Evolutionary conservation across 345 rosid species (phyloP).

Genomic region (Linum trigynum): DNA sequence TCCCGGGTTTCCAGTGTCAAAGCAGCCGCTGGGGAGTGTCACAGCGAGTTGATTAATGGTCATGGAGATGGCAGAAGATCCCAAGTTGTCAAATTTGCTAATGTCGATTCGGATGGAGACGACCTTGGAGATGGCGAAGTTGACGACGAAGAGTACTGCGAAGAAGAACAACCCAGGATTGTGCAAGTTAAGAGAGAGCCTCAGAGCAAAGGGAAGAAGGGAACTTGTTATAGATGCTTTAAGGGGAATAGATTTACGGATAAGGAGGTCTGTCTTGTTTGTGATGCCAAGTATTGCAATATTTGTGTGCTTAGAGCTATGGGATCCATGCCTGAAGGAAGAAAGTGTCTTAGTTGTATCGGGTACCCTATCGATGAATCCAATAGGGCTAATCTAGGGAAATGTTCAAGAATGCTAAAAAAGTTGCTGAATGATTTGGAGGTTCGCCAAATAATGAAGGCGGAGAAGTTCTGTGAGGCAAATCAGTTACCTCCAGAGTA

Average conservation of each 20-base stretch:
- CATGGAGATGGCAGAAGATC: slow-evolving; percentile 39
- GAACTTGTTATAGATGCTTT: slow-evolving; percentile 78
- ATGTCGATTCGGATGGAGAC: slow-evolving; percentile 53
- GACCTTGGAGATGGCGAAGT: slow-evolving; percentile 19
- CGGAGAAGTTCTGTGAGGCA: slow-evolving; percentile 83
- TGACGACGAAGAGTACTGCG: slow-evolving; percentile 27
- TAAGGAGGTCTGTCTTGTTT: slow-evolving; percentile 92
- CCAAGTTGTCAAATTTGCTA: slow-evolving; percentile 63
- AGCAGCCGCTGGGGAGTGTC: slow-evolving; percentile 38
- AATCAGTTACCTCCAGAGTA: slow-evolving; percentile 90
- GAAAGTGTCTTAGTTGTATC: slow-evolving; percentile 92
- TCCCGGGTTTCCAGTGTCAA: slow-evolving; percentile 51
- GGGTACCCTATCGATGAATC: slow-evolving; percentile 76
- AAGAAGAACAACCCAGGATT: slow-evolving; percentile 33
- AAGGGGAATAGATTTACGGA: slow-evolving; percentile 87
- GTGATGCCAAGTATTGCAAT: slow-evolving; percentile 87
- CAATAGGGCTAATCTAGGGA: slow-evolving; percentile 64
- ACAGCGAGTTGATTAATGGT: slow-evolving; percentile 13
- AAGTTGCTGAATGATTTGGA: slow-evolving; percentile 85
- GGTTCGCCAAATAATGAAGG: slow-evolving; percentile 83
- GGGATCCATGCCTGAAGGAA: slow-evolving; percentile 99
- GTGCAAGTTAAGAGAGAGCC: slow-evolving; percentile 39
- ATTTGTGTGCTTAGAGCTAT: slow-evolving; percentile 95
- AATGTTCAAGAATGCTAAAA: slow-evolving; percentile 90
- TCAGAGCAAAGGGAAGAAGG: slow-evolving; percentile 71